Evolutionary conservation across 2,329 filamentous ascomycete species (phyloP).

Genomic region (Penicillium oxalicum): DNA sequence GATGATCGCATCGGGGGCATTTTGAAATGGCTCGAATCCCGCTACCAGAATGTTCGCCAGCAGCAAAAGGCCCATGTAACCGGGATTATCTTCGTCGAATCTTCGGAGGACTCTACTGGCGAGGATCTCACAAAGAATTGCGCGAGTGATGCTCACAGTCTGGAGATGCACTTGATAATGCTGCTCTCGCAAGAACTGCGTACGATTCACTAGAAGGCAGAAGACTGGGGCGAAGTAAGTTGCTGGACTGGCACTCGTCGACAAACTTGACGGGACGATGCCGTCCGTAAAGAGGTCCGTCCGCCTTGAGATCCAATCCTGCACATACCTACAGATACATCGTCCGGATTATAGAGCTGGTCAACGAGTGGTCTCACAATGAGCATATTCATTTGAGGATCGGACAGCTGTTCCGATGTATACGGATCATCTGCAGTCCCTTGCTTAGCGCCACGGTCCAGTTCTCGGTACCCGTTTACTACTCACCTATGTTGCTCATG

Average conservation of each 20-base stretch:
- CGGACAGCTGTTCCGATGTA: neutral
- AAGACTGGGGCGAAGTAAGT: neutral
- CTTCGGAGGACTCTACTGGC: neutral
- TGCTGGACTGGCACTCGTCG: too few species aligned
- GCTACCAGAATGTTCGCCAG: neutral
- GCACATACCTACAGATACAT: neutral
- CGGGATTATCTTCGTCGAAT: slow-evolving; percentile 1
- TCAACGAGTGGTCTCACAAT: slow-evolving; percentile 1
- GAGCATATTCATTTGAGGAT: slow-evolving; percentile 1
- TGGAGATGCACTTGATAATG: neutral
- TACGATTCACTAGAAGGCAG: slow-evolving; percentile 1
- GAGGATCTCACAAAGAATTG: neutral
- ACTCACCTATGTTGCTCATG: neutral
- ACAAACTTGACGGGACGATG: too few species aligned
- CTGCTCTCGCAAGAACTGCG: neutral
- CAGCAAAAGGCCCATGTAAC: neutral
- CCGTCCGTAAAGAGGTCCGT: too few species aligned
- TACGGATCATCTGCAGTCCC: neutral
- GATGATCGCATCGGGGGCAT: neutral
- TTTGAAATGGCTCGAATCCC: slow-evolving; percentile 1
- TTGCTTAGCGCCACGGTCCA: neutral
- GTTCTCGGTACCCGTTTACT: too few species aligned
- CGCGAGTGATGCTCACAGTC: neutral
- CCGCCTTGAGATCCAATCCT: too few species aligned
- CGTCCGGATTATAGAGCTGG: neutral